Evolutionary conservation across 1,139 yeast genomes (phyloP).

Genomic region (Zygosaccharomyces pseudobailii): DNA sequence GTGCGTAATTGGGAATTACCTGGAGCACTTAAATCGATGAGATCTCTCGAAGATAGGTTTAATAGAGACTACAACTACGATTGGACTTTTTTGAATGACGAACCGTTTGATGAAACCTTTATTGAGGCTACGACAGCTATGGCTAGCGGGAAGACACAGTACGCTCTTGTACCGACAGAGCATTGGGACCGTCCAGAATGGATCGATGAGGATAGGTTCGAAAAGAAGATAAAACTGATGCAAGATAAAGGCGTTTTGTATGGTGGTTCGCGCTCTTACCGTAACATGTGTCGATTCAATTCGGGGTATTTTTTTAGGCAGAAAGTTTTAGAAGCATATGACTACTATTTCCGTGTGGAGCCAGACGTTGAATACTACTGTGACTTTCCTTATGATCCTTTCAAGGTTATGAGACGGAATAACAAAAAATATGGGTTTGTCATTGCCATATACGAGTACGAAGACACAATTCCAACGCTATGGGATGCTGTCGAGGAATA

Average conservation of each 20-base stretch:
- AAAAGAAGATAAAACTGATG: slow-evolving; percentile 50
- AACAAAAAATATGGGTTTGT: slow-evolving; percentile 84
- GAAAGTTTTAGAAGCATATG: slow-evolving; percentile 56
- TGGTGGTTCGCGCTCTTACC: slow-evolving; percentile 72
- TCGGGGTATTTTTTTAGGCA: slow-evolving; percentile 81
- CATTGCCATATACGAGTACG: slow-evolving; percentile 70
- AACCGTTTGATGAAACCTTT: slow-evolving; percentile 66
- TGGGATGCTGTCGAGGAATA: slow-evolving; percentile 74
- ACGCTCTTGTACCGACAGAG: slow-evolving; percentile 60
- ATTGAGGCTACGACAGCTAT: slow-evolving; percentile 62
- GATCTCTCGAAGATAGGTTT: slow-evolving; percentile 64
- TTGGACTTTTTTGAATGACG: slow-evolving; percentile 87
- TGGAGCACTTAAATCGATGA: slow-evolving; percentile 59
- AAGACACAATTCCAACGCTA: slow-evolving; percentile 76
- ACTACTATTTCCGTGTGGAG: slow-evolving; percentile 92
- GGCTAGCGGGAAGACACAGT: slow-evolving; percentile 68
- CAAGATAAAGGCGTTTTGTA: slow-evolving; percentile 62
- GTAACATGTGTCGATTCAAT: slow-evolving; percentile 79
- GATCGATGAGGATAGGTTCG: slow-evolving; percentile 40
- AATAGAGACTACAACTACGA: slow-evolving; percentile 67
- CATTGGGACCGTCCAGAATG: slow-evolving; percentile 66
- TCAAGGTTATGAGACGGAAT: slow-evolving; percentile 64
- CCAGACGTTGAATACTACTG: slow-evolving; percentile 85
- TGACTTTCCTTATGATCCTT: slow-evolving; percentile 81
- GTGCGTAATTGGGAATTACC: slow-evolving; percentile 64